These are phyloP conservation scores for Euptelea pleiosperma DNA, from an alignment of 164 flowering plant species.

Conservation along the genomic window DNA sequence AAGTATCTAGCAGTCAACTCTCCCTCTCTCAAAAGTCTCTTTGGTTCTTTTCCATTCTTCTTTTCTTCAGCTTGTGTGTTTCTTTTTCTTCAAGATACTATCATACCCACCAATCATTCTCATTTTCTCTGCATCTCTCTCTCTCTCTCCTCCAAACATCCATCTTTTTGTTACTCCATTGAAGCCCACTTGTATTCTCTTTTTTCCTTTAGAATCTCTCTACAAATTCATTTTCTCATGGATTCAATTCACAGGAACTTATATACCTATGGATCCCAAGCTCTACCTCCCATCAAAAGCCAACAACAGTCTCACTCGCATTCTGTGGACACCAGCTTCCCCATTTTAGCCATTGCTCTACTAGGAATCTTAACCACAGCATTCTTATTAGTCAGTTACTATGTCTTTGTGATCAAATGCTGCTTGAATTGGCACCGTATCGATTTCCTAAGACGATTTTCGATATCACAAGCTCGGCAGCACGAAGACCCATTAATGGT, in stretches of 20 bases:
- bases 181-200: too few relatives aligned
- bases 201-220: too few relatives aligned
- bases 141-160: neutral
- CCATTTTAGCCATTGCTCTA: conserved; percentile 72
- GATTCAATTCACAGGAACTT: conserved; percentile 12
- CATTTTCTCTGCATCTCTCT: neutral
- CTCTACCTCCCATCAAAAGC: conserved; percentile 14
- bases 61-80: neutral
- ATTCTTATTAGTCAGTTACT: conserved; percentile 76
- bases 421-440: conserved; percentile 72
- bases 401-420: conserved; percentile 88
- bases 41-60: neutral
- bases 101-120: neutral
- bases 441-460: conserved; percentile 47
- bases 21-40: too few relatives aligned
- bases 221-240: conserved; percentile 6
- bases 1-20: too few relatives aligned
- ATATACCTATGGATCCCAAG: conserved; percentile 12
- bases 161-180: neutral
- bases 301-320: conserved; percentile 23
- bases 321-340: conserved; percentile 47
- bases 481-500: conserved; percentile 31
- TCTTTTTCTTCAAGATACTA: too few relatives aligned
- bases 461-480: conserved; percentile 31
- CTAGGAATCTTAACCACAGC: conserved; percentile 81